Base-by-base conservation (phyloP, 2,329 filamentous ascomycete species). In the Proliferodiscus dingleyae region DNA sequence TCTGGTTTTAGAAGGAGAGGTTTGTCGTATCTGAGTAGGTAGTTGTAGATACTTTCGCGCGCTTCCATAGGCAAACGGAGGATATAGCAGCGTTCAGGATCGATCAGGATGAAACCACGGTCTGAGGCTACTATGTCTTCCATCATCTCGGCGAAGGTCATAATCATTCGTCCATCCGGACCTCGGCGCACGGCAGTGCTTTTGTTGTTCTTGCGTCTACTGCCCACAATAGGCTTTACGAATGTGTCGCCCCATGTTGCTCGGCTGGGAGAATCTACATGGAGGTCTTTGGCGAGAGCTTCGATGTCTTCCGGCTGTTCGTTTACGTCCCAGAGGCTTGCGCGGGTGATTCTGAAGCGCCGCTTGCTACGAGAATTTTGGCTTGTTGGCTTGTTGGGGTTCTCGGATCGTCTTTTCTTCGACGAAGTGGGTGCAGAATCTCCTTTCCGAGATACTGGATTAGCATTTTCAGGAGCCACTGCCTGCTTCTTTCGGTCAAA, bases 1-100 rank as follows among this genome's bases (percentile, higher is more conserved):
- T 58, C 49, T 10, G 46, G 22, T 11, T 58, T 47, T 3, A 61
- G 22, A n/a, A 57, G 43, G n/a, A 62, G 58, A 2, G 57, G 47
- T 10, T 39, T 47, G 2, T 23, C 19, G 23, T 53, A 47, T 8
- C 51, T 36, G 15, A 61, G 47, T 5, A 60, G 39, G 21, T 53
- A 51, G 1, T 21, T 21, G 33, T 60, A 62, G 15, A 62, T 52
- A 11, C 36, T 43, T 32, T 61, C 58, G 36, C 59, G 48, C 13
- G 58, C 22, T 36, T 61, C 58, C 5, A 58, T 29, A 9, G 59
- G 42, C 13, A 56, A 32, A 7, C 53, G 39, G 5, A 61, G 39
- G 11, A 61, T 39, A 11, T 45, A 46, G 9, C 51, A 52, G 3
- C 45, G 50, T 2, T 38, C 30, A 3, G 51, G 48, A 22, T 30